Evolutionary conservation across 495 filamentous ascomycete genomes (phyloP).

Genomic region (Choiromyces venosus): DNA sequence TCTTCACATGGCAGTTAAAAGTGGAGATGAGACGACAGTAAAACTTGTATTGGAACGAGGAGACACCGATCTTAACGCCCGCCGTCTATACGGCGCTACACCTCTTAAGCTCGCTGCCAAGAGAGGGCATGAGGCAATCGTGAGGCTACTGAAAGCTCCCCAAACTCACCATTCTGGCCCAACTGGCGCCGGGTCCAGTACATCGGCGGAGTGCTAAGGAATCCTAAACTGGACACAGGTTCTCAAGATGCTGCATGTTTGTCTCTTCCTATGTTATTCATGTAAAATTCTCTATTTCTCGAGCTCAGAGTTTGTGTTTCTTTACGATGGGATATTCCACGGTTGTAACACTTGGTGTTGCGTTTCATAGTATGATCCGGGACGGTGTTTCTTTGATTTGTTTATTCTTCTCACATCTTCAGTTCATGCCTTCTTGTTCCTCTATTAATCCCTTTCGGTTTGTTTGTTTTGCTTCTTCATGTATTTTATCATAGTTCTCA

Average conservation of each 20-base stretch:
- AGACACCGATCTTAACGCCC: neutral
- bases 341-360: no score
- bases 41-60: neutral
- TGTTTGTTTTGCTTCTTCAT: no score
- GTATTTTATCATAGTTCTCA: no score
- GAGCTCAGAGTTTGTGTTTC: no score
- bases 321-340: neutral
- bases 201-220: no score
- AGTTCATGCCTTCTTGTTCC: neutral
- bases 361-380: no score
- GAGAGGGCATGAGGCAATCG: neutral
- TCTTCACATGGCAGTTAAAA: neutral
- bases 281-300: no score
- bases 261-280: no score
- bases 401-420: neutral
- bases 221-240: no score
- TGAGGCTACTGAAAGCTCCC: neutral
- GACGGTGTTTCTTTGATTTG: neutral
- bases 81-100: neutral
- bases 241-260: no score
- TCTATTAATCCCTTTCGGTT: neutral
- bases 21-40: neutral
- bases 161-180: no score
- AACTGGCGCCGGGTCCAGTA: no score
- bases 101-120: neutral